Base-by-base conservation (phyloP, 495 filamentous ascomycete species). In the Tetracladium setigerum region DNA sequence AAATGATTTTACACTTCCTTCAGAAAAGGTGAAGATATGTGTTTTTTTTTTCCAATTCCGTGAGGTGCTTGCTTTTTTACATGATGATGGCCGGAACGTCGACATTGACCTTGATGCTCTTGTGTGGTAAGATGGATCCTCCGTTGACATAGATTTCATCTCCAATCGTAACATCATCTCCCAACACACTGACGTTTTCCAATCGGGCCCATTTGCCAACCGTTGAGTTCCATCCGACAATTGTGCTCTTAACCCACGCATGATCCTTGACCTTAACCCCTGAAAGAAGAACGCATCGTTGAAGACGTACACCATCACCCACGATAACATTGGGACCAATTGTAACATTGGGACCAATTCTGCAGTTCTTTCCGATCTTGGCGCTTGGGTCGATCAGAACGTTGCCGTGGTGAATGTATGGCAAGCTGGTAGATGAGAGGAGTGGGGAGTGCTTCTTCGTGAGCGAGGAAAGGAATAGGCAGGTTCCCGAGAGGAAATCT, bases 101-200 rank as follows among this genome's bases (percentile, higher is more conserved):
- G 63, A 99, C 87, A 67, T 99, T 99, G 56, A 79, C 72, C 78
- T 99, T 99, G 77, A 99, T 97, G 64, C 83, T 91, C 84, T 99
- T 99, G 71, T 99, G 92, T 16, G 92, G 92, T 58, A 99, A 71
- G 50, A 99, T 82, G 53, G 87, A 91, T 47, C 94, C 92, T 56
- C 92, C 92, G 69, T 99, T 99, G 63, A 97, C 94, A 66, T 99
- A 97, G 34, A 99, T 84, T 68, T 99, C 92, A 62, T 99, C 92
- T 41, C 86, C 89, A 64, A 99, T 95, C 46, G 88, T 95, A n/a
- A 99, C 92, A 65, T 99, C 92, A 67, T 99, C 94, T 54, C 92
- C 92, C 36, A 99, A 78, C 41, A 99, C 92, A 1, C 85, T 88
- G 19, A 99, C 92, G 60, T 98, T 98, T 76, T 99, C 92, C 59